Evolutionary conservation across 106 monocot genomes (phyloP), one percentile per base, ranked within the genome.

Genomic region (Allium fistulosum): DNA sequence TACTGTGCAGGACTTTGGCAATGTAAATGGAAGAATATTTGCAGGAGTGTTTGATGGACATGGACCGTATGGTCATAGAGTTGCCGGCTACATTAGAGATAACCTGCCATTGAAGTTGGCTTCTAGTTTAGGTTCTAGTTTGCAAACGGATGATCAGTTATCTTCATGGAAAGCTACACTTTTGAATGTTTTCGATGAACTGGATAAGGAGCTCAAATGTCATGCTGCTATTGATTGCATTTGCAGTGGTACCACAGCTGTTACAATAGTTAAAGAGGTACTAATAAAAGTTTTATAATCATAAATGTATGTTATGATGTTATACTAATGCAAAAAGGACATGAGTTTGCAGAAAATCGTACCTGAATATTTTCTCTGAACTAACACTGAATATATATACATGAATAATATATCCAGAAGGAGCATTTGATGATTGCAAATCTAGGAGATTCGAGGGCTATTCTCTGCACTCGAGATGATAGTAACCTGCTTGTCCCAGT

Each of bases 11-110:
- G 83, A 73, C 60, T 83, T 79, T 45, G 79, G 71, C 11, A 79
- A 76, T 13, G 68, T 50, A n/a, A 69, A 73, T 47, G 79, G 62
- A 13, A 60, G 14, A 0, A 51, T 76, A 55, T 76, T 83, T 48
- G 79, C 79, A 26, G 83, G 76, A 28, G 76, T 79, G 9, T 83
- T 83, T 55, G 83, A 83, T 53, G 83, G 83, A 4, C 83, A 83
- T 46, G 83, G 83, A 7, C 72, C 83, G 0, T 69, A 60, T 16
- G 83, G 83, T 11, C 83, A 83, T 69, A 75, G 17, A 28, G 83
- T 83, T n/a, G 79, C 83, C 10, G 51, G 59, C 56, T 72, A 76
- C 49, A 70, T 79, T 26, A 76, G 79, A 2, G 79, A 83, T 53
- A 63, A 61, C 10, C 79, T 83, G 9, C 83, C 83, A 4, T 49